phyloP scores from a whole-genome alignment of 2,329 filamentous ascomycete species.

The Thelonectria discophora region DNA sequence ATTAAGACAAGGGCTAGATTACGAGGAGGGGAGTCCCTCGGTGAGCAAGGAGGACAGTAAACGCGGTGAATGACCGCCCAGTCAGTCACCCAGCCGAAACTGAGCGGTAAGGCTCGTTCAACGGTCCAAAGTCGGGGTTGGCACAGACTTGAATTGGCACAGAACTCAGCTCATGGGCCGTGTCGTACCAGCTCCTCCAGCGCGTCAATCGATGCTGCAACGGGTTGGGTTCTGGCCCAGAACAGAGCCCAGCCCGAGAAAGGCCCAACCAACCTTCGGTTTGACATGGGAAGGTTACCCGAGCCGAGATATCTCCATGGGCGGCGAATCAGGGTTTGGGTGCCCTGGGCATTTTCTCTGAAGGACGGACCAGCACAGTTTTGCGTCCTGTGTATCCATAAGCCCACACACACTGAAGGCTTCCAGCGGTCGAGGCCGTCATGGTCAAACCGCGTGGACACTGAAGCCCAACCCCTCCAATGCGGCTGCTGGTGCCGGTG shows the following conservation, averaged over 20 bases:
- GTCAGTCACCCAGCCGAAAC: too few species aligned
- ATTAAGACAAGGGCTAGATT: too few species aligned
- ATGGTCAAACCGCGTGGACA: neutral
- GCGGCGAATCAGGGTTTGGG: slow-evolving; percentile 39
- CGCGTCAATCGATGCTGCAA: too few species aligned
- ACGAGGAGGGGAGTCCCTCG: too few species aligned
- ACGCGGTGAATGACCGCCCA: too few species aligned
- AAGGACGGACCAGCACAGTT: slow-evolving; percentile 10
- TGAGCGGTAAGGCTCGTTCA: too few species aligned
- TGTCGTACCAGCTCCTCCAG: slow-evolving; percentile 2
- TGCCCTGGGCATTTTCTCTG: slow-evolving; percentile 37
- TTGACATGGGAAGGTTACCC: slow-evolving; percentile 15
- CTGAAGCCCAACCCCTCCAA: slow-evolving; percentile 15
- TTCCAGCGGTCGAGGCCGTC: neutral
- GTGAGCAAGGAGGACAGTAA: too few species aligned
- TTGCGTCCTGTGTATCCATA: too few species aligned
- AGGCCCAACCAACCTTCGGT: too few species aligned
- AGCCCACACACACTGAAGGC: neutral
- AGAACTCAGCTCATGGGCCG: slow-evolving; percentile 4
- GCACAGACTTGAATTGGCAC: too few species aligned
- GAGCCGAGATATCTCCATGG: slow-evolving; percentile 28
- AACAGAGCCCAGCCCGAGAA: neutral
- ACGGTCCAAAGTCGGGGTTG: too few species aligned
- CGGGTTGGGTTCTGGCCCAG: slow-evolving; percentile 14
- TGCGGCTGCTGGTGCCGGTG: too few species aligned